Base-by-base conservation (phyloP, 1,139 yeast genomes). In the Candida tropicalis region DNA sequence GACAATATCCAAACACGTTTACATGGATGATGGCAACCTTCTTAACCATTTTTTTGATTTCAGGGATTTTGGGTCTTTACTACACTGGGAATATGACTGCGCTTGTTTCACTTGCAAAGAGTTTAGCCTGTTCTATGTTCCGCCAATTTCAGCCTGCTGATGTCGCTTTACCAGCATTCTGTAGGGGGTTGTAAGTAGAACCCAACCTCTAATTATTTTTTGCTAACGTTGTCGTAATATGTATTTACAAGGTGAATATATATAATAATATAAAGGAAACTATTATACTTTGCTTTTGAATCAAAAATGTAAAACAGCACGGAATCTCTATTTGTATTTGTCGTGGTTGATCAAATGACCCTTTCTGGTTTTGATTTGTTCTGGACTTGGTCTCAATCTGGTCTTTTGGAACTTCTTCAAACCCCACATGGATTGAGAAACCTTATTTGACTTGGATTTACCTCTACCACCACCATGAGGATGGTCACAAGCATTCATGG, bases 391-490 rank as follows among this genome's bases (percentile, higher is more conserved):
- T 10, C 11, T 31, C 17, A 40, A 28, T 70, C 99, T 84, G 26
- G 99, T 93, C 81, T 90, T 91, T 73, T 83, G 91, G 46, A 89
- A 87, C 67, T 93, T 95, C 79, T 91, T 91, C 54, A 84, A 84
- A 61, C 99, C 99, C 97, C 98, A 93, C 69, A 95, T 95, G 47
- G 97, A 87, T 74, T 87, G 90, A 11, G 98, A 87, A 43, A 87
- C 79, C 73, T 89, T 91, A 69, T 91, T 91, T 52, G 96, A 88
- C 82, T 95, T 93, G 47, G 96, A 87, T 68, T 93, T 95, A 80
- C 99, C 99, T 79, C 99, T 86, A 72, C 99, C 99, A 85, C 99
- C 99, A 77, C 99, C 99, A 60, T 90, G 95, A 54, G 99, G 99
- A 74, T 93, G 99, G 68, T 93, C 98, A 62, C 84, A 82, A 49